phyloP scores from a whole-genome alignment of 306 rosid species.

The Gynostemma pentaphyllum region DNA sequence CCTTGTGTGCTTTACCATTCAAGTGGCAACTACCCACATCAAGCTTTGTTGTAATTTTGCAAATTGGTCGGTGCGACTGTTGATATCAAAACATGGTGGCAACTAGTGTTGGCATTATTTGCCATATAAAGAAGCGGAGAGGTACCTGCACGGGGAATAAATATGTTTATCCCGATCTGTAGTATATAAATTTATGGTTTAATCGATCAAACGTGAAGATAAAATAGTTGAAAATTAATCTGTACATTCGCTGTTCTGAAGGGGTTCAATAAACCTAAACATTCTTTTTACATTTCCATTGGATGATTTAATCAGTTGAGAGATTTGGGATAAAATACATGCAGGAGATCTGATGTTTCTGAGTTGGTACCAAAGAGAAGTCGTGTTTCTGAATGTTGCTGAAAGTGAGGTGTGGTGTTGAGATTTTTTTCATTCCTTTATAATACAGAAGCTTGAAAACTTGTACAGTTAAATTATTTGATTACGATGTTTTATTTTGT shows the following conservation, averaged over 20 bases:
- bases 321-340: background rate
- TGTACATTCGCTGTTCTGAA: background rate
- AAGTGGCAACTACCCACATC: background rate
- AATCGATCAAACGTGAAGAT: background rate
- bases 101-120: background rate
- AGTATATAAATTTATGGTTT: background rate
- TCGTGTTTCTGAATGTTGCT: background rate
- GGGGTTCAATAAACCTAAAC: background rate
- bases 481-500: too few relatives aligned
- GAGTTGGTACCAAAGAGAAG: background rate
- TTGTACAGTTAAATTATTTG: background rate
- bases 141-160: conserved; percentile 1
- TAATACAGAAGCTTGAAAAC: background rate
- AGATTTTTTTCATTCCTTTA: background rate
- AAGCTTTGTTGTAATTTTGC: background rate
- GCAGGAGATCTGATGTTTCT: background rate
- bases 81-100: background rate
- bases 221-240: background rate
- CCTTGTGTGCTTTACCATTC: background rate
- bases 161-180: background rate
- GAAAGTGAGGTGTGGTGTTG: background rate
- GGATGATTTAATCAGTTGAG: background rate
- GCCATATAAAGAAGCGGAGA: background rate
- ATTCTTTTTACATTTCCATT: background rate
- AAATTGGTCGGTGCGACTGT: background rate